Base-by-base conservation (phyloP, 495 filamentous ascomycete species). In the Paragyromitra xinjiangensis region DNA sequence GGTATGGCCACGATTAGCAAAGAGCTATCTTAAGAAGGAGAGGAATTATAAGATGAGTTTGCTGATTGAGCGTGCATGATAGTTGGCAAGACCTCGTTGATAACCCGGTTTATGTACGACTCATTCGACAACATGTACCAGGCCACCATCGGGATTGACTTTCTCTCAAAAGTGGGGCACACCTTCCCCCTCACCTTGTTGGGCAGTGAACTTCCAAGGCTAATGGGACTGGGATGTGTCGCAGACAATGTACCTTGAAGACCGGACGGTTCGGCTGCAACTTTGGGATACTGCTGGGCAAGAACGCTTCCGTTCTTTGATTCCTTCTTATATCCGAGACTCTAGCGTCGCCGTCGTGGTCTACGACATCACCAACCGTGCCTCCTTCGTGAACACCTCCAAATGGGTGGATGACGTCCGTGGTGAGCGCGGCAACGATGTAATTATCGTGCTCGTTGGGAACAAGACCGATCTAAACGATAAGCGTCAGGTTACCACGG, bases 91-190 rank as follows among this genome's bases (percentile, higher is more conserved):
- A 99, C 95, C 48, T 98, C 96, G 56, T 86, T 99, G 82, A 99
- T 99, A 83, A 99, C 95, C 68, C 91, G 95, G 71, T 99, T 99
- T 87, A 99, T 99, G 95, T 99, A 99, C 88, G 95, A 99, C 85
- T 97, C 95, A 44, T 99, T 99, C 89, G 96, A 99, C 87, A 97
- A 97, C 86, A 98, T 94, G 89, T 99, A 99, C 85, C 95, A 99
- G 85, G 95, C 95, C 56, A 99, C 95, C 67, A 99, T 99, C 82
- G 95, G 95, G 83, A 99, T 99, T 85, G 95, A 99, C 86, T 99
- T 99, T 83, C 90, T 99, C 77, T 98, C 94, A 78, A 99, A 99
- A 90, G 93, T 92, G 88, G 75, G 83, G 67, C 62, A 56, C 68
- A 37, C 34, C 71, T 51, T 65, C 59, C 64, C 69, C 39, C 22